phyloP scores from a whole-genome alignment of 495 filamentous ascomycete genomes.

The Penicillium herquei region DNA sequence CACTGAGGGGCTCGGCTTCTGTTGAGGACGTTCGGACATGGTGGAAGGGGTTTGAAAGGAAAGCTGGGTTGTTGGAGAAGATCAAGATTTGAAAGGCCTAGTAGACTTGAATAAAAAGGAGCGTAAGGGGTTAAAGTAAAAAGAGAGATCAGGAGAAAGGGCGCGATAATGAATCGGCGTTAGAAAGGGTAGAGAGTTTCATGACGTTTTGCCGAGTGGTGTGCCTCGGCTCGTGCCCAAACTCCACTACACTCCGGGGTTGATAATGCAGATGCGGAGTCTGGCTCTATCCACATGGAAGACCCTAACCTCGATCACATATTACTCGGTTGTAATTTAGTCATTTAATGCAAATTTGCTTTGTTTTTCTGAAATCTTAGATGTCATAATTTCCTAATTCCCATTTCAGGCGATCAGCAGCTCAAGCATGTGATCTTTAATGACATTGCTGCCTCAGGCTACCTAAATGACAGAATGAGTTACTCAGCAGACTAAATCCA shows the following conservation, averaged over 20 bases:
- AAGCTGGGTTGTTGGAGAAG: not conserved
- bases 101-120: constrained; percentile 6
- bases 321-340: no score
- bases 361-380: not conserved
- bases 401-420: not conserved
- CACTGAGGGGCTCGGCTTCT: constrained; percentile 42
- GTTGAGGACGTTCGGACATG: constrained; percentile 42
- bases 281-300: not conserved
- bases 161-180: constrained; percentile 39
- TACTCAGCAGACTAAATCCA: no score
- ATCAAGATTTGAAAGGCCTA: not conserved
- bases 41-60: not conserved
- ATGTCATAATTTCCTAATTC: not conserved
- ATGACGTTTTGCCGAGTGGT: constrained; percentile 48
- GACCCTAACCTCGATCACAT: not conserved
- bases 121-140: constrained; percentile 9
- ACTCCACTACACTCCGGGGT: constrained; percentile 3
- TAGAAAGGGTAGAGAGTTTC: constrained; percentile 23
- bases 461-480: no score
- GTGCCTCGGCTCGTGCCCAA: constrained; percentile 38
- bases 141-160: constrained; percentile 12
- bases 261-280: not conserved
- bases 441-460: not conserved
- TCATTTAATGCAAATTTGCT: no score
- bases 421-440: not conserved